These are phyloP conservation scores for Rhodomyrtus psidioides DNA, from an alignment of 441 rosid species.

Conservation along the genomic window DNA sequence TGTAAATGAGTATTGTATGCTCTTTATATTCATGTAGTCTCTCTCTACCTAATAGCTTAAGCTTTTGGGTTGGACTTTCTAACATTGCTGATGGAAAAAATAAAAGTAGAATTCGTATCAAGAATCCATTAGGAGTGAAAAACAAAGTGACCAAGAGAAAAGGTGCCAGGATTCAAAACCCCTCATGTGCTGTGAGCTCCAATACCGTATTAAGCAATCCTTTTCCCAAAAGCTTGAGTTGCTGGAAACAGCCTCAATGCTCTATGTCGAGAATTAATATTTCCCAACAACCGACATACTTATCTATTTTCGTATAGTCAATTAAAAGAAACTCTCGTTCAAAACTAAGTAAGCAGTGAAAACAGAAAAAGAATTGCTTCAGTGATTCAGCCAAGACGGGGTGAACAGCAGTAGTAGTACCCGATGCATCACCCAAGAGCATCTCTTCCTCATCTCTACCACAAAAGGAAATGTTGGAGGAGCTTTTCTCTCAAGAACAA, in stretches of 20 bases:
- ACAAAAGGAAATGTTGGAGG: slow-evolving; percentile 62
- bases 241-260: neutral
- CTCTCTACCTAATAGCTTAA: no score
- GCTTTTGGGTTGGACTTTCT: no score
- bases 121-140: neutral
- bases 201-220: neutral
- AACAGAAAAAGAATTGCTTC: neutral
- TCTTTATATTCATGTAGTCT: no score
- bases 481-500: slow-evolving; percentile 50
- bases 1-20: no score
- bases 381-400: neutral
- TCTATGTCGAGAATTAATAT: neutral
- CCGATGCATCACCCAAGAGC: slow-evolving; percentile 56
- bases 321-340: neutral
- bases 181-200: neutral
- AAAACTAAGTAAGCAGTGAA: neutral
- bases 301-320: neutral
- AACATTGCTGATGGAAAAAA: neutral
- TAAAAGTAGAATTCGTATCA: neutral
- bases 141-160: neutral
- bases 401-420: slow-evolving; percentile 13
- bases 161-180: neutral
- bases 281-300: neutral
- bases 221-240: neutral
- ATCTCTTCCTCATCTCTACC: slow-evolving; percentile 63